These are phyloP conservation scores for Calonectria ilicicola DNA, from an alignment of 2,329 filamentous ascomycete species.

Conservation along the genomic window DNA sequence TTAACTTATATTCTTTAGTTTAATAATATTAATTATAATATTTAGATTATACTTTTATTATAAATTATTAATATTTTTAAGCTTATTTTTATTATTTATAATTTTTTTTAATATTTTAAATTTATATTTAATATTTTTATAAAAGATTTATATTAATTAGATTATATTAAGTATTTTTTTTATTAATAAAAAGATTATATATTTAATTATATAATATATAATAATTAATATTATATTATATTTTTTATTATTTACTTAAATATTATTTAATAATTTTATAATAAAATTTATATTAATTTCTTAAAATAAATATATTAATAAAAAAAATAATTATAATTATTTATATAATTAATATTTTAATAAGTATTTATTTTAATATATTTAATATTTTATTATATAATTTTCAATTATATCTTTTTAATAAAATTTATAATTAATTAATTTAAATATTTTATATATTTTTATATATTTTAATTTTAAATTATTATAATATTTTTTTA, in stretches of 20 bases:
- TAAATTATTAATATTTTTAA: no score
- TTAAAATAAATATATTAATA: constrained; percentile 2
- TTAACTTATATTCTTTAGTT: no score
- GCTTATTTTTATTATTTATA: no score
- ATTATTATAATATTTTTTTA: not conserved
- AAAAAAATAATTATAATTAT: not conserved
- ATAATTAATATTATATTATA: not conserved
- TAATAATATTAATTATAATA: no score
- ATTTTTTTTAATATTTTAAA: no score
- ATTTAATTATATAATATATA: constrained; percentile 12
- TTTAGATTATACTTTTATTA: no score
- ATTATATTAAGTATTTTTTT: not conserved
- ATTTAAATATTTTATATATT: not conserved
- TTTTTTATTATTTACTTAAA: not conserved
- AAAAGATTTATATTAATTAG: not conserved
- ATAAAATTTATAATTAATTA: not conserved
- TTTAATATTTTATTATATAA: not conserved
- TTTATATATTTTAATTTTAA: not conserved
- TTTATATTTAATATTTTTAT: no score
- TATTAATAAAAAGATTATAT: not conserved
- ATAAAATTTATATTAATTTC: not conserved
- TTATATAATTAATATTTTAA: not conserved
- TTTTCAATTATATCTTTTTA: not conserved
- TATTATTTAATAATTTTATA: not conserved
- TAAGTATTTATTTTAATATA: not conserved